A percentile compares a stretch with the other conserved stretches of the same genome.
These are phyloP conservation scores for Murraya paniculata DNA, from an alignment of 345 rosid genomes.

Conservation along the genomic window DNA sequence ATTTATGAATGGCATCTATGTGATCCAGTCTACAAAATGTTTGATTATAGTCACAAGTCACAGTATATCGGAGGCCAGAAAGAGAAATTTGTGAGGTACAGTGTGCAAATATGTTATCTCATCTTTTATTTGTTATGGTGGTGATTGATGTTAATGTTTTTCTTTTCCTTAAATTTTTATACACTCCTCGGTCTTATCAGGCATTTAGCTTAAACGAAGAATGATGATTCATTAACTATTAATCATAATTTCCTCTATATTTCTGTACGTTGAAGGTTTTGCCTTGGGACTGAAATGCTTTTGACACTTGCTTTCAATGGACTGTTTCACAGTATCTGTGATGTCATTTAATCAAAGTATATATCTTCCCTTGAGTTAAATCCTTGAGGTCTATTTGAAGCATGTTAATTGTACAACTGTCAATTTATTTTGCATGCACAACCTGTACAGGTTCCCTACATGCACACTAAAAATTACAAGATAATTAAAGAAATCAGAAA, in stretches of 20 bases:
- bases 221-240: not conserved
- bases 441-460: not conserved
- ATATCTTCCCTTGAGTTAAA: not conserved
- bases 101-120: not conserved
- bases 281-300: not conserved
- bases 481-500: not conserved
- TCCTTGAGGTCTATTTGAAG: not conserved
- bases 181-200: not conserved
- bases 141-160: not conserved
- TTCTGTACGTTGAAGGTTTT: not conserved
- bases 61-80: slow-evolving; percentile 70
- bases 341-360: not conserved
- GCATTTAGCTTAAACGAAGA: not conserved
- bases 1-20: slow-evolving; percentile 19
- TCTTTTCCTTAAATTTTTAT: not conserved
- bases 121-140: not conserved
- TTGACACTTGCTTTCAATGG: not conserved
- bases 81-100: slow-evolving; percentile 75
- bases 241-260: too few relatives aligned
- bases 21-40: slow-evolving; percentile 39
- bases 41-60: slow-evolving; percentile 68
- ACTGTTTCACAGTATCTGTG: not conserved
- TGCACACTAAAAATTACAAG: not conserved
- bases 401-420: too few relatives aligned
- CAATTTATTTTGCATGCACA: not conserved